Percentiles rank a stretch among this genome's conserved stretches.
These are phyloP conservation scores for Dipteronia sinensis DNA, from an alignment of 345 rosid genomes.

Conservation along the genomic window DNA sequence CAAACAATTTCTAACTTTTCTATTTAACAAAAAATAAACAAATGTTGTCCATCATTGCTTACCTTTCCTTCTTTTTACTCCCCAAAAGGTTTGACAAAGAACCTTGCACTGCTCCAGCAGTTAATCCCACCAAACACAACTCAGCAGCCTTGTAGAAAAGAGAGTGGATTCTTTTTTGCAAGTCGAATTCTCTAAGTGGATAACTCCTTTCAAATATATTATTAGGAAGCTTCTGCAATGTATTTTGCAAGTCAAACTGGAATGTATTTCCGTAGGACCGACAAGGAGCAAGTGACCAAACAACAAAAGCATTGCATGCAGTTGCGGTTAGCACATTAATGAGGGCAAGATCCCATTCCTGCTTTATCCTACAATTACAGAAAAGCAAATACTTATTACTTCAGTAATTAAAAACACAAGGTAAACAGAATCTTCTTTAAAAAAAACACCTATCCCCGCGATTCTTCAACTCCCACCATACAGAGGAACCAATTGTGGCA, in stretches of 20 bases:
- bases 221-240: constrained; percentile 93
- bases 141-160: constrained; percentile 86
- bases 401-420: constrained; percentile 14
- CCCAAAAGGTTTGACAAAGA: constrained; percentile 70
- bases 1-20: neutral
- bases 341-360: constrained; percentile 97
- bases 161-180: constrained; percentile 90
- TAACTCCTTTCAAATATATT: constrained; percentile 90
- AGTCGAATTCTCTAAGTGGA: constrained; percentile 83
- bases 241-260: constrained; percentile 89
- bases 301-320: constrained; percentile 81
- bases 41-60: constrained; percentile 19
- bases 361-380: constrained; percentile 58
- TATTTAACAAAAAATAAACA: neutral
- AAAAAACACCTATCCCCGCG: constrained; percentile 73
- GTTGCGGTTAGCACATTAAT: constrained; percentile 76
- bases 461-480: constrained; percentile 88
- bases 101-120: constrained; percentile 84
- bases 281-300: constrained; percentile 94
- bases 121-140: constrained; percentile 74
- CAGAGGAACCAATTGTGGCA: constrained; percentile 83
- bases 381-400: constrained; percentile 22
- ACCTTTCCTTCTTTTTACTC: constrained; percentile 77
- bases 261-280: constrained; percentile 94
- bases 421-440: neutral